phyloP scores from a whole-genome alignment of 805 yeast species.

The Candida maltosa region DNA sequence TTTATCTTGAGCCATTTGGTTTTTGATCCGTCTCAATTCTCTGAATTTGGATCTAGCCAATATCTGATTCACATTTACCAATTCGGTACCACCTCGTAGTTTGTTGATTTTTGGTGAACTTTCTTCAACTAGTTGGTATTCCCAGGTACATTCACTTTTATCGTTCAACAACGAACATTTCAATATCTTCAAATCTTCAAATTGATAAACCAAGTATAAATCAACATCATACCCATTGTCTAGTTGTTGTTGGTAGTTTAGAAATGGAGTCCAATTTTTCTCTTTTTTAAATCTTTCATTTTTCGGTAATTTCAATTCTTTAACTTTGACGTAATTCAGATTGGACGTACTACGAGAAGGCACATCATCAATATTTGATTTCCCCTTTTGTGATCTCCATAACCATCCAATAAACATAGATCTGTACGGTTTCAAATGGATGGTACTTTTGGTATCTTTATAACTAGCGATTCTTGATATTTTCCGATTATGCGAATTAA shows the following conservation, averaged over 20 bases:
- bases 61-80: constrained; percentile 22
- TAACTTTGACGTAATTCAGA: constrained; percentile 15
- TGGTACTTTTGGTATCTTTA: constrained; percentile 8
- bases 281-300: constrained; percentile 12
- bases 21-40: no score
- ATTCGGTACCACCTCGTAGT: constrained; percentile 36
- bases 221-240: constrained; percentile 23
- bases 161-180: constrained; percentile 17
- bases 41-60: constrained; percentile 7
- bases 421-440: constrained; percentile 12
- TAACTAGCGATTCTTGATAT: constrained; percentile 13
- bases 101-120: constrained; percentile 24
- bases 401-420: constrained; percentile 33
- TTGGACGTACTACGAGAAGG: constrained; percentile 11
- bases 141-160: constrained; percentile 13
- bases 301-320: constrained; percentile 17
- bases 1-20: constrained; percentile 19
- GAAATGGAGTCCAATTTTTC: constrained; percentile 42
- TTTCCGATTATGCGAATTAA: constrained; percentile 29
- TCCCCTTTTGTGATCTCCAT: constrained; percentile 31
- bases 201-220: constrained; percentile 30
- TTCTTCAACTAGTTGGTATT: constrained; percentile 11
- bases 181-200: constrained; percentile 21
- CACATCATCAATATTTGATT: constrained; percentile 17
- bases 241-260: constrained; percentile 17